Evolutionary conservation across 257 asterid genomes (phyloP).

Genomic region (Handroanthus guayacan): DNA sequence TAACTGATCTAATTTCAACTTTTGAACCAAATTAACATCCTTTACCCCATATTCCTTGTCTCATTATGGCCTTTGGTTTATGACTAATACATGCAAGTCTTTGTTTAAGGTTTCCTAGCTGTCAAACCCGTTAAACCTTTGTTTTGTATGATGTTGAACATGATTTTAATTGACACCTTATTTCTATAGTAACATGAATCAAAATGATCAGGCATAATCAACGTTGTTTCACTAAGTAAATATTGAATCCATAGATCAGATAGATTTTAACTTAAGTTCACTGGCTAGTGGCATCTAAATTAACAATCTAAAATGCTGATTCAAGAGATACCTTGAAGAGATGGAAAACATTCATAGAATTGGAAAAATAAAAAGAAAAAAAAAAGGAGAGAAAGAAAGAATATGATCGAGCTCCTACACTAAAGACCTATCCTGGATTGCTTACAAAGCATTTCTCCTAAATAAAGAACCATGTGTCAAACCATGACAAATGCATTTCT

Average conservation of each 20-base stretch:
- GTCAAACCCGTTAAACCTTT: neutral
- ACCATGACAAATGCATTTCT: too few species aligned
- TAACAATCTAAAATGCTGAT: neutral
- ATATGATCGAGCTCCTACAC: neutral
- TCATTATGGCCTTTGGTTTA: neutral
- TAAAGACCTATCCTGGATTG: neutral
- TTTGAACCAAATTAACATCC: neutral
- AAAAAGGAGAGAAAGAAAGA: too few species aligned
- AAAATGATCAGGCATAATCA: conserved; percentile 1
- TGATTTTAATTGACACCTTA: neutral
- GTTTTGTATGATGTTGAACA: neutral
- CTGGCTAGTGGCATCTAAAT: neutral
- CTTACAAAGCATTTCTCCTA: neutral
- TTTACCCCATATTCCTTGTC: neutral
- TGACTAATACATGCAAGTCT: neutral
- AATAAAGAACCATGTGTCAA: neutral
- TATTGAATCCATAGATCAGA: neutral
- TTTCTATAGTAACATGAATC: neutral
- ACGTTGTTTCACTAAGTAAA: neutral
- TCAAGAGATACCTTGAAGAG: neutral
- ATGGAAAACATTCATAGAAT: too few species aligned
- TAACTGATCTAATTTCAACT: neutral
- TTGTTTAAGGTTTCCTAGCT: neutral
- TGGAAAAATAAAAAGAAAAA: too few species aligned
- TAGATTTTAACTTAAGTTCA: neutral